These are phyloP conservation scores for Candida oleophila DNA, from an alignment of 805 yeast species.

Conservation along the genomic window DNA sequence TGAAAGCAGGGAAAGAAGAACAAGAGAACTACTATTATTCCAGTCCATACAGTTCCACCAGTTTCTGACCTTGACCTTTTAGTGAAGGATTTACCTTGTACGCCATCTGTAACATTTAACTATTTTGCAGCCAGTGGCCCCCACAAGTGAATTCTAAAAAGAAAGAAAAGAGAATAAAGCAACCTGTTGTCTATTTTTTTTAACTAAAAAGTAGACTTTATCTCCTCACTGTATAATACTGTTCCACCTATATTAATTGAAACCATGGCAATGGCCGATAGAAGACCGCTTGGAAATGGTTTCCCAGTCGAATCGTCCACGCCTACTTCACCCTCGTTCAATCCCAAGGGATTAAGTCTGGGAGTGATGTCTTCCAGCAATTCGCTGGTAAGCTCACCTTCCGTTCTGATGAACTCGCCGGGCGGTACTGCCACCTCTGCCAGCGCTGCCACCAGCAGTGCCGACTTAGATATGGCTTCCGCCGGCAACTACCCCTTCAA, in stretches of 20 bases:
- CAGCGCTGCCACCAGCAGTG: slow-evolving; percentile 2
- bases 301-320: slow-evolving; percentile 47
- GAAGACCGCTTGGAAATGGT: slow-evolving; percentile 52
- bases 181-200: background rate
- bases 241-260: slow-evolving; percentile 1
- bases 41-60: background rate
- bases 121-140: background rate
- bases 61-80: background rate
- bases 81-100: background rate
- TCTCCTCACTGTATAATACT: background rate
- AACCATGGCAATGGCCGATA: slow-evolving; percentile 63
- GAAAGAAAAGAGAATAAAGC: background rate
- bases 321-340: slow-evolving; percentile 44
- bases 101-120: background rate
- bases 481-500: slow-evolving; percentile 9
- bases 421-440: background rate
- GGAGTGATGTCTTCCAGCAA: slow-evolving; percentile 10
- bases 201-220: background rate
- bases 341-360: slow-evolving; percentile 19
- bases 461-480: background rate
- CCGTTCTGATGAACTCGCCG: slow-evolving; percentile 3
- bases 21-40: background rate
- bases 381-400: slow-evolving; percentile 4
- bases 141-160: background rate
- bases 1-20: background rate